A percentile compares a stretch with the other conserved stretches of the same genome.
phyloP scores from a whole-genome alignment of 2,329 filamentous ascomycete species.

The Bretziella fagacearum region DNA sequence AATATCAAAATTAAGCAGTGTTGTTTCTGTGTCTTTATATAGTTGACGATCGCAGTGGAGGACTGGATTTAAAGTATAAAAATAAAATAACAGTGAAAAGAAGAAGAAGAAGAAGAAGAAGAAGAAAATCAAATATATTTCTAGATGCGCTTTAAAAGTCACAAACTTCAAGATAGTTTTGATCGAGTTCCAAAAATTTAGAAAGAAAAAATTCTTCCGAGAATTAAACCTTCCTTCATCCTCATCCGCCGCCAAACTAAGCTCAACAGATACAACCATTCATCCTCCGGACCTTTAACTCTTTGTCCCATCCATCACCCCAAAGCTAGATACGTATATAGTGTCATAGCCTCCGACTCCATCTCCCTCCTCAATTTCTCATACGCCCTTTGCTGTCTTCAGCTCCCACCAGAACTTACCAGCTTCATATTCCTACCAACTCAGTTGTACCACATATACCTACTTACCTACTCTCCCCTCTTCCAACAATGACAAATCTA shows the following conservation, averaged over 20 bases:
- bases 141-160: not conserved
- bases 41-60: not conserved
- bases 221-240: not conserved
- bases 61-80: not conserved
- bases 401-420: not conserved
- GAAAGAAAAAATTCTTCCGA: not conserved
- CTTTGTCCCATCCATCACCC: too few species aligned
- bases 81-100: not conserved
- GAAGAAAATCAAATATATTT: not conserved
- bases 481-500: too few species aligned
- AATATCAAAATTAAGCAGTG: not conserved
- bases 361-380: not conserved
- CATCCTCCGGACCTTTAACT: not conserved
- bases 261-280: not conserved
- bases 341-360: too few species aligned
- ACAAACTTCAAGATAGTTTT: not conserved
- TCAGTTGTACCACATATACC: not conserved
- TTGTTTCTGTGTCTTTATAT: not conserved
- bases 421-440: not conserved
- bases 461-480: too few species aligned
- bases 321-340: too few species aligned
- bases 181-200: not conserved
- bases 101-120: not conserved
- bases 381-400: not conserved
- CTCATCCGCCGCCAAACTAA: not conserved